Base-by-base conservation (phyloP, 2,329 filamentous ascomycete genomes). In the Endocalyx cinctus region DNA sequence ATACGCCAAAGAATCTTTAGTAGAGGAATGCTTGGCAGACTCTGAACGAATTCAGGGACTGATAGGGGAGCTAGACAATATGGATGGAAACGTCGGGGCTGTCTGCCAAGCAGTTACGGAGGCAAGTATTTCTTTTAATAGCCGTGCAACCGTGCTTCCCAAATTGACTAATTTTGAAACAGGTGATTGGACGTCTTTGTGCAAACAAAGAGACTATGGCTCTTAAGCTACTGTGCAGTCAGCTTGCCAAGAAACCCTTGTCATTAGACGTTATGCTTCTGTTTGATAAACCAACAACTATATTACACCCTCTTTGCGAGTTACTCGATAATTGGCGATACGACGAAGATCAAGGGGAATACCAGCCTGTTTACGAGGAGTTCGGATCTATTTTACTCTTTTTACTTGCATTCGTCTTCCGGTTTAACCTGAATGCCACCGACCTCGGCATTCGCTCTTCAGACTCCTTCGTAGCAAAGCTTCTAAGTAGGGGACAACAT, bases 61-160 rank as follows among this genome's bases (percentile, higher is more conserved):
- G 19, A 77, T 96, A 25, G 76, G 80, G 25, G 87, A 94, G 49
- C 69, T 98, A 16, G 87, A 95, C 36, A 83, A 82, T 31, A 88
- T 92, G 73, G 87, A 94, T 50, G 90, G 90, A 2, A 96, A 96
- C 57, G 87, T 87, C 3, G 87, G 86, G 3, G 87, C 87, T 3
- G 86, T 94, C 13, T 84, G 84, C 31, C 79, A 82, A 39, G 89
- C 88, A 3, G 67, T 89, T 27, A 76, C 80, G 25, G 83, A 87
- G 65, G 81, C 82, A 56, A 47, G 68, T n/a, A 54, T 20, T 13
- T 26, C 6, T 4, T 17, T 17, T 8, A 7, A 7, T 6, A 23
- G 18, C 10, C 5, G 7, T 10, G 5, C 23, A 22, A 13, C n/a
- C n/a, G n/a, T n/a, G n/a, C n/a, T n/a, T n/a, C n/a, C n/a, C n/a